Percentiles rank a stretch among this genome's conserved stretches.
These are phyloP conservation scores for Hymenoscyphus fraxineus DNA, from an alignment of 2,329 filamentous ascomycete genomes.

Conservation along the genomic window DNA sequence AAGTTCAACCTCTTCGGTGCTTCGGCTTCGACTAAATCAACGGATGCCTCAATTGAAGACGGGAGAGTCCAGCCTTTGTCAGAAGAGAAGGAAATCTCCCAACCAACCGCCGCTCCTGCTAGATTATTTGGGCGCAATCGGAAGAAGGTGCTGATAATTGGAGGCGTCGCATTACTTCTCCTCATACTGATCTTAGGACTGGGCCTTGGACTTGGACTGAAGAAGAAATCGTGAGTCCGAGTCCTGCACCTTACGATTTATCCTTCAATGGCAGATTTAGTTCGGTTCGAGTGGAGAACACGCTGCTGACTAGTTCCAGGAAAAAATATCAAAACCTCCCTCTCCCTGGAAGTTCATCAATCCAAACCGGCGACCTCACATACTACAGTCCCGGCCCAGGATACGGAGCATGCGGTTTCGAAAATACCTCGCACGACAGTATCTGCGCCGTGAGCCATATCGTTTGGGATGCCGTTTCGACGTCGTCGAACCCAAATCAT, in stretches of 20 bases:
- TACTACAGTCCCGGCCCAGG: conserved; percentile 63
- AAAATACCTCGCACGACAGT: conserved; percentile 49
- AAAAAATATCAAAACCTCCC: conserved; percentile 41
- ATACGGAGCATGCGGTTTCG: conserved; percentile 66
- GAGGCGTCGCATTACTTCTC: conserved; percentile 10
- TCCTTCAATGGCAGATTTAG: background rate
- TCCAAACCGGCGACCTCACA: conserved; percentile 62
- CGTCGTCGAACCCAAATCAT: conserved; percentile 53
- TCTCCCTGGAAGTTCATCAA: conserved; percentile 47
- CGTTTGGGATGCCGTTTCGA: conserved; percentile 59
- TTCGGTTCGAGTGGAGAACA: background rate
- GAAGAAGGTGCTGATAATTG: conserved; percentile 7
- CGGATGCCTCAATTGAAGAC: background rate
- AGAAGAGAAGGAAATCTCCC: background rate
- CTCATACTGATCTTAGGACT: conserved; percentile 18
- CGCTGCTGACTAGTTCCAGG: background rate
- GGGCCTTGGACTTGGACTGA: conserved; percentile 14
- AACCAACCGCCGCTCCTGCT: background rate
- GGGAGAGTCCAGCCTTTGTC: background rate
- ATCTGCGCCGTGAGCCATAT: conserved; percentile 65
- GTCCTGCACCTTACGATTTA: background rate
- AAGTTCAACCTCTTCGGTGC: background rate
- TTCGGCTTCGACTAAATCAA: background rate
- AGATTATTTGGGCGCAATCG: conserved; percentile 6
- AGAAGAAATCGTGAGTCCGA: conserved; percentile 9